These are phyloP conservation scores for Russula lepida DNA, from an alignment of 768 basidiomycete genomes.

Conservation along the genomic window DNA sequence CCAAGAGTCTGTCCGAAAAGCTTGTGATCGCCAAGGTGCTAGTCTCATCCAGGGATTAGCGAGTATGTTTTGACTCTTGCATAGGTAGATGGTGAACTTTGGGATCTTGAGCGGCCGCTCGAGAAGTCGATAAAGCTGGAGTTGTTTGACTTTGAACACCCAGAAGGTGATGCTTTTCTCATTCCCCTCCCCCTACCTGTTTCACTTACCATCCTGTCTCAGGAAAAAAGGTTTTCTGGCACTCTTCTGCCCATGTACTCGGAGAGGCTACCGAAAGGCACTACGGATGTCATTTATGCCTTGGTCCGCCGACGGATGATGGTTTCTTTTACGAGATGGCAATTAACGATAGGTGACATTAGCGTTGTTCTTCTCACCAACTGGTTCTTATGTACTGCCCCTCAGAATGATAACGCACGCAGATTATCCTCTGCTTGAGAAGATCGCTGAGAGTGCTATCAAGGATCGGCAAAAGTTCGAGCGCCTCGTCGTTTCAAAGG, in stretches of 20 bases:
- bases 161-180: slow-evolving; percentile 50
- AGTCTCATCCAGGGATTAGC: slow-evolving; percentile 1
- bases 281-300: slow-evolving; percentile 93
- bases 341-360: slow-evolving; percentile 62
- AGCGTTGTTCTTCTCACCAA: neutral
- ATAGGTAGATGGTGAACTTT: slow-evolving; percentile 77
- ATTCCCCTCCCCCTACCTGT: neutral
- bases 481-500: slow-evolving; percentile 86
- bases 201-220: slow-evolving; percentile 9
- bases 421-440: slow-evolving; percentile 87
- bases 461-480: slow-evolving; percentile 99
- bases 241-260: slow-evolving; percentile 96
- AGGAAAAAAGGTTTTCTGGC: slow-evolving; percentile 99
- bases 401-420: slow-evolving; percentile 62
- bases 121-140: slow-evolving; percentile 76
- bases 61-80: neutral
- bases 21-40: slow-evolving; percentile 88
- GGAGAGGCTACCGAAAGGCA: slow-evolving; percentile 95
- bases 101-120: slow-evolving; percentile 95
- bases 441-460: slow-evolving; percentile 75
- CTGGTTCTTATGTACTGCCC: neutral
- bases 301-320: slow-evolving; percentile 94
- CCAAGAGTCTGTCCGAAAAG: slow-evolving; percentile 79
- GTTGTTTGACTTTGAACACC: slow-evolving; percentile 86
- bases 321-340: slow-evolving; percentile 99